phyloP scores from a whole-genome alignment of 2,329 filamentous ascomycete genomes.

The Penicillium sp. region DNA sequence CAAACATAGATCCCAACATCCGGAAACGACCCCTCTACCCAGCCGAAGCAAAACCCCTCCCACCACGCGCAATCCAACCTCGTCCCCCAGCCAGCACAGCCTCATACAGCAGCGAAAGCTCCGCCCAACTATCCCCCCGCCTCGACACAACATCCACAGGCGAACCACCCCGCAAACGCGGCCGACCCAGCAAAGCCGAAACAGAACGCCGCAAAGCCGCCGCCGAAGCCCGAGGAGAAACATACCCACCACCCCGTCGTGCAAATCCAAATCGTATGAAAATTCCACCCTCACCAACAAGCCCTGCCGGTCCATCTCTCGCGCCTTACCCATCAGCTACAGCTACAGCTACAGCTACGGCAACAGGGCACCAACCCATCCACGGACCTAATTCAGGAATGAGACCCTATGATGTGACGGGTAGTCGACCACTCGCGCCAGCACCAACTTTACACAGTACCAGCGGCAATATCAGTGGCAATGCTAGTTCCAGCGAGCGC shows the following conservation, averaged over 20 bases:
- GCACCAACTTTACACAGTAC: slow-evolving; percentile 19
- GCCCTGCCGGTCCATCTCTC: slow-evolving; percentile 34
- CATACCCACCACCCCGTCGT: slow-evolving; percentile 45
- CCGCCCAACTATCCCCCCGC: slow-evolving; percentile 44
- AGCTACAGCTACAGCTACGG: slow-evolving; percentile 1
- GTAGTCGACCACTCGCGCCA: slow-evolving; percentile 24
- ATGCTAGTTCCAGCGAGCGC: slow-evolving; percentile 20
- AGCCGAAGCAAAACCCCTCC: slow-evolving; percentile 36
- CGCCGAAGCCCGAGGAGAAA: slow-evolving; percentile 48
- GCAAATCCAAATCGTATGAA: slow-evolving; percentile 36
- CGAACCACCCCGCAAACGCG: slow-evolving; percentile 49
- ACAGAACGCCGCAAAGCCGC: slow-evolving; percentile 46
- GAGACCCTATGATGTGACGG: slow-evolving; percentile 30
- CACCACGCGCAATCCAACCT: slow-evolving; percentile 50
- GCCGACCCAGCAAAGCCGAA: slow-evolving; percentile 52
- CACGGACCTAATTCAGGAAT: slow-evolving; percentile 14
- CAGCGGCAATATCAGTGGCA: slow-evolving; percentile 4
- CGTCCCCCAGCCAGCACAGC: slow-evolving; percentile 43
- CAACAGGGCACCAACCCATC: slow-evolving; percentile 11
- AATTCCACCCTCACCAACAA: slow-evolving; percentile 39
- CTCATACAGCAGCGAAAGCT: slow-evolving; percentile 44
- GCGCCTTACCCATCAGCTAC: slow-evolving; percentile 25
- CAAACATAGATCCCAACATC: slow-evolving; percentile 36
- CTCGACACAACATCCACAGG: slow-evolving; percentile 36
- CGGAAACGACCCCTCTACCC: slow-evolving; percentile 43